Evolutionary conservation across 768 basidiomycete genomes (phyloP), one percentile per base, ranked within the genome.

Genomic region (Boletus huronensis): DNA sequence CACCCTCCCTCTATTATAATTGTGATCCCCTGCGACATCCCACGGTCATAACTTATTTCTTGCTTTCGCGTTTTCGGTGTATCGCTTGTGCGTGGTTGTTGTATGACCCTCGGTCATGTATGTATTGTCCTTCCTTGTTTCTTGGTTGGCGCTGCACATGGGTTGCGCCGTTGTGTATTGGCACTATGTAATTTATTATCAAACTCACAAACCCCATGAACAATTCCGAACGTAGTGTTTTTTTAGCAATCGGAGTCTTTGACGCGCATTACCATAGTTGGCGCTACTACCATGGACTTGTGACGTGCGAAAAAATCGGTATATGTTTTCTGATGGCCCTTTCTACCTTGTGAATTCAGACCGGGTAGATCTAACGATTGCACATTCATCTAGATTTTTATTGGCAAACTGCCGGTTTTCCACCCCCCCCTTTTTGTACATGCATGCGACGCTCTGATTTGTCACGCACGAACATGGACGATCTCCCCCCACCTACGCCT

Each of bases 1-100:
- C 19, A 23, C 21, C 6, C 14, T 16, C 19, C 13, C 28, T 40
- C 43, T 53, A 53, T 58, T 32, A 43, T 26, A 36, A 16, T 40
- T 28, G 47, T 40, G 50, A 55, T 50, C 39, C 52, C 41, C 31
- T 42, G 60, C 55, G 58, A 68, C 61, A 60, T 54, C 61, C 61
- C 25, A 42, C 34, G 35, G 34, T 42, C 17, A 2, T 67, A 68
- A 69, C 35, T 64, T 66, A 67, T 68, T 47, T 55, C 54, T 58
- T 66, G 65, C 57, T 67, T 61, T 66, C 58, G 44, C 39, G 50
- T 60, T 64, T 42, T 47, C 51, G 16, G 47, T 66, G 65, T 68
- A 65, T 63, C 53, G 28, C 38, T 54, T 40, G 44, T 50, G 34
- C 28, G 52, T 59, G 44, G 42, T 48, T 58, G 60, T 64, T 66